Percentiles rank a stretch among this genome's conserved stretches.
Evolutionary conservation across 2,329 filamentous ascomycete genomes (phyloP).

Genomic region (Cadophora sp.): DNA sequence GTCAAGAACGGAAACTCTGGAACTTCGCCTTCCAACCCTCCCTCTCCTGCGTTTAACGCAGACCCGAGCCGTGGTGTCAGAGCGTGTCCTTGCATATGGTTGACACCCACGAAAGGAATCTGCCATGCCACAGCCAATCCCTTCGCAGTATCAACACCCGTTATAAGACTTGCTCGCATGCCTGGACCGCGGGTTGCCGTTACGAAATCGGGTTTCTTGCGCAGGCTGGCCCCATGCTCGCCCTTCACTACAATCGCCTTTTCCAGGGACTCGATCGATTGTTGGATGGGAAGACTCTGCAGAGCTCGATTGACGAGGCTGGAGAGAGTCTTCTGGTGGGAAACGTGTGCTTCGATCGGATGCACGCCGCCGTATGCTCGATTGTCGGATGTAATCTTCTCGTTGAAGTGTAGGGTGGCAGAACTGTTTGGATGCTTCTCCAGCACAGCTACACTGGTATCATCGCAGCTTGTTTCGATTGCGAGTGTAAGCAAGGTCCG

Average conservation of each 20-base stretch:
- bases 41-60: slow-evolving; percentile 55
- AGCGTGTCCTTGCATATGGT: slow-evolving; percentile 98
- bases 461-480: slow-evolving; percentile 89
- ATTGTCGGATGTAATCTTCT: slow-evolving; percentile 83
- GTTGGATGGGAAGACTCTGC: slow-evolving; percentile 51
- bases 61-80: slow-evolving; percentile 81
- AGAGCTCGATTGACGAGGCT: slow-evolving; percentile 72
- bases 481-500: slow-evolving; percentile 65
- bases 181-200: slow-evolving; percentile 90
- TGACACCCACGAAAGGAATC: slow-evolving; percentile 82
- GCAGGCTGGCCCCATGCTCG: slow-evolving; percentile 39
- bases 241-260: slow-evolving; percentile 27
- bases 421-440: slow-evolving; percentile 55
- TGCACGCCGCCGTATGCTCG: slow-evolving; percentile 78
- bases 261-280: slow-evolving; percentile 30
- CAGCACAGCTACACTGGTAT: slow-evolving; percentile 87
- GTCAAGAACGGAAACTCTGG: slow-evolving; percentile 85
- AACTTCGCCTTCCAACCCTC: slow-evolving; percentile 21
- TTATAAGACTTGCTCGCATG: slow-evolving; percentile 79
- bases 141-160: slow-evolving; percentile 85
- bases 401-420: slow-evolving; percentile 76
- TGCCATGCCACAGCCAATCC: slow-evolving; percentile 85
- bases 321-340: slow-evolving; percentile 76
- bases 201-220: slow-evolving; percentile 77
- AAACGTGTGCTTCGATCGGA: slow-evolving; percentile 75